Base-by-base conservation (phyloP, 768 basidiomycete genomes). In the Nidularia pulvinata region DNA sequence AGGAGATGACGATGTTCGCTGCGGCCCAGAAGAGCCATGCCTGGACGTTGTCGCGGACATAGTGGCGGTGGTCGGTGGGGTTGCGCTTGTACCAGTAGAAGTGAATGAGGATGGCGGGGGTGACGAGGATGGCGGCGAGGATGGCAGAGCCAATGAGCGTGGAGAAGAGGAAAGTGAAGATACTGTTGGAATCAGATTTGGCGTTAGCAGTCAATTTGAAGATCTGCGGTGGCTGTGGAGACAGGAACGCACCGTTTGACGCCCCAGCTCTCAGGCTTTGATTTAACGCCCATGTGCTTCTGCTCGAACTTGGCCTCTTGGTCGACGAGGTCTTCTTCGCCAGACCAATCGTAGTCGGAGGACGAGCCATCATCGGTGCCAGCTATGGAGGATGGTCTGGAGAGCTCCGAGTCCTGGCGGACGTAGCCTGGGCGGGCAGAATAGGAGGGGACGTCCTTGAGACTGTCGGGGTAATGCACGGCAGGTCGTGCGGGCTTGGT, bases 11-110 rank as follows among this genome's bases (percentile, higher is more conserved):
- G 49, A 91, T 71, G 65, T 93, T 91, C 37, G 86, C 80, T 4
- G 89, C 91, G 6, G 82, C 83, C 89, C 90, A 93, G 67, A 89
- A 89, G 2, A 91, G 73, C 90, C 90, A 93, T 3, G 88, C 86
- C 64, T 87, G 75, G 45, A 88, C 66, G 64, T 87, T 91, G 56
- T 85, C 78, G 51, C 78, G 79, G 56, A 90, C 77, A 56, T 78
- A 88, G 32, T 72, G 75, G 13, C 88, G 79, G 57, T 83, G 71
- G 6, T 76, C 73, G 14, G 79, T 80, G 6, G 78, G 80, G 51
- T 88, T 65, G 0, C 79, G 80, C 45, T 82, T 78, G 61, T 86
- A 88, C 85, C 85, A 92, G 64, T 81, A 81, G 65, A 89, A 84
- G 57, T 88, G 80, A 46, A 91, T 63, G 46, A 90, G 63, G 30